Conservation (phyloP, 2,329 filamentous ascomycete species). For the Xylaria sp. region DNA sequence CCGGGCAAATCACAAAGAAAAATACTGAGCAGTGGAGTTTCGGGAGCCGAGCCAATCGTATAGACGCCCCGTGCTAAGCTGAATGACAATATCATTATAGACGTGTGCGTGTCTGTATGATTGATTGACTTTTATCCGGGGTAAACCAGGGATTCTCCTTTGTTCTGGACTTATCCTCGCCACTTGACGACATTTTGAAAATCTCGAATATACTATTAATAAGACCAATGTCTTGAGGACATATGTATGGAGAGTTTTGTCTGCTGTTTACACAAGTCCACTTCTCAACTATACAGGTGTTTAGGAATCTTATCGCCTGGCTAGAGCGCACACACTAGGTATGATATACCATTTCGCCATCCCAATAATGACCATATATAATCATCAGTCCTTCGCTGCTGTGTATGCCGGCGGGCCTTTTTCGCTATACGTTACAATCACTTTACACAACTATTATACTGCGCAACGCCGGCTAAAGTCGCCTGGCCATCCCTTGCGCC, state of each 20-base stretch:
- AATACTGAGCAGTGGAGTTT: not conserved
- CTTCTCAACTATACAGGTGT: too few relatives aligned
- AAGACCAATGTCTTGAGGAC: not conserved
- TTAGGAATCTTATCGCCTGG: not conserved
- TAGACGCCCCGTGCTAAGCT: not conserved
- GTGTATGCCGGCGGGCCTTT: not conserved
- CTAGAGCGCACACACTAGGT: not conserved
- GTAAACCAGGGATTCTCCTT: not conserved
- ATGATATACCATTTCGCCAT: not conserved
- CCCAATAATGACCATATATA: not conserved
- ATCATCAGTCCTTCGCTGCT: not conserved
- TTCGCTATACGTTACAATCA: not conserved
- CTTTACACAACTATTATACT: not conserved
- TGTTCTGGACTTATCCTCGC: not conserved
- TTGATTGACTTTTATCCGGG: not conserved
- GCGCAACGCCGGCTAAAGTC: constrained; percentile 15
- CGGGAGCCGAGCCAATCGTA: not conserved
- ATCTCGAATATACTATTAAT: too few relatives aligned
- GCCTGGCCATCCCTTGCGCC: too few relatives aligned
- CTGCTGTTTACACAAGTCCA: not conserved
- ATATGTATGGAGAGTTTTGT: not conserved
- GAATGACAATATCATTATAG: not conserved
- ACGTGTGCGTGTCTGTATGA: not conserved
- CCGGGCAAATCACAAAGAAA: not conserved
- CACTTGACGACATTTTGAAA: not conserved